phyloP scores from a whole-genome alignment of 345 rosid species.

The Rhizophora apiculata region DNA sequence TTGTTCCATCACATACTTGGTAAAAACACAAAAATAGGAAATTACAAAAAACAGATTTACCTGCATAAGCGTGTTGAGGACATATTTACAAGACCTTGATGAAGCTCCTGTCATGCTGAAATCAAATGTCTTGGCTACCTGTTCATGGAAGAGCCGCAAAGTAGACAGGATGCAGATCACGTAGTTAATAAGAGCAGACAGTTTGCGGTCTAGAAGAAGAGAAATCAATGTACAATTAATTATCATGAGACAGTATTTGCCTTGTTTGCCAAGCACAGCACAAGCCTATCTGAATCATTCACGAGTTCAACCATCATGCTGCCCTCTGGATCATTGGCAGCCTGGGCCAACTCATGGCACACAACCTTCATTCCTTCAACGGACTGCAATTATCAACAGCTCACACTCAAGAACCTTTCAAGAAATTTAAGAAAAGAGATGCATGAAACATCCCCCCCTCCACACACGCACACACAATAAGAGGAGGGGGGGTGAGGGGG shows the following conservation, averaged over 20 bases:
- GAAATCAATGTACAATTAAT: background rate
- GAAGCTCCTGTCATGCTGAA: conserved; percentile 94
- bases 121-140: conserved; percentile 97
- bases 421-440: background rate
- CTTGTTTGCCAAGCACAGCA: conserved; percentile 95
- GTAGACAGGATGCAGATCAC: background rate
- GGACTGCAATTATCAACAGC: conserved; percentile 52
- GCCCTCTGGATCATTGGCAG: conserved; percentile 78
- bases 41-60: conserved; percentile 30
- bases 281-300: conserved; percentile 91
- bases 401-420: background rate
- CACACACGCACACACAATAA: too few species aligned
- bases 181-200: background rate
- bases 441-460: too few species aligned
- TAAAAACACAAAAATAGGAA: background rate
- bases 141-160: conserved; percentile 14
- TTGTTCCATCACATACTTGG: background rate
- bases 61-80: conserved; percentile 98
- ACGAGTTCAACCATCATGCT: conserved; percentile 71
- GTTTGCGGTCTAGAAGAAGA: conserved; percentile 2
- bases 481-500: too few species aligned
- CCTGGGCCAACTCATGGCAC: conserved; percentile 96
- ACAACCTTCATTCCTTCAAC: conserved; percentile 99
- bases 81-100: conserved; percentile 97
- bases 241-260: conserved; percentile 25